Conservation (phyloP, 371 early-diverging fungal genomes). For the Parasitella parasitica region DNA sequence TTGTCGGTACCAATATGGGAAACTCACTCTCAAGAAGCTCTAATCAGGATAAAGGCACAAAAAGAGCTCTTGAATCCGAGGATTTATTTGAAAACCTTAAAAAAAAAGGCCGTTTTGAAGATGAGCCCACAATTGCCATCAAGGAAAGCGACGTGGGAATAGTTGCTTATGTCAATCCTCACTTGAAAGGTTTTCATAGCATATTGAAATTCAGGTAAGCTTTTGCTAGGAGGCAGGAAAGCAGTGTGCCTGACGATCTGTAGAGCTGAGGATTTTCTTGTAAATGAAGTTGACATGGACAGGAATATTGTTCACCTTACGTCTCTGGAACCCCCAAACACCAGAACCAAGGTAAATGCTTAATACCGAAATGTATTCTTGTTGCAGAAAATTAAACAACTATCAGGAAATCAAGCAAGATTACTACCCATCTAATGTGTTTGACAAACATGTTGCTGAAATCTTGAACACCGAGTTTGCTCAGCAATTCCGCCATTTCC, state of each 20-base stretch:
- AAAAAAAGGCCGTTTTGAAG: constrained; percentile 13
- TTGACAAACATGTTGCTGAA: constrained; percentile 27
- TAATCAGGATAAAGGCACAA: constrained; percentile 2
- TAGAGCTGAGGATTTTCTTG: constrained; percentile 82
- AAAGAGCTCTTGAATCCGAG: constrained; percentile 16
- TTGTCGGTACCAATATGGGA: constrained; percentile 15
- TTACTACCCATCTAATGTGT: constrained; percentile 9
- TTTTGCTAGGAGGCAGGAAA: too few relatives aligned
- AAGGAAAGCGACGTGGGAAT: constrained; percentile 80
- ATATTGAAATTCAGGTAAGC: constrained; percentile 76
- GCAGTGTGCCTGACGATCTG: neutral
- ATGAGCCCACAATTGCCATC: neutral
- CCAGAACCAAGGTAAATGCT: constrained; percentile 17
- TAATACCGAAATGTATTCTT: too few relatives aligned
- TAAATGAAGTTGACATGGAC: constrained; percentile 87
- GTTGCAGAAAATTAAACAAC: too few relatives aligned
- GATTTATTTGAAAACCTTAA: neutral
- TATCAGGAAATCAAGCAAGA: neutral
- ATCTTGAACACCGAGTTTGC: constrained; percentile 28
- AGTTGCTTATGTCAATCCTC: constrained; percentile 62
- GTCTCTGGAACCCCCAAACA: constrained; percentile 36
- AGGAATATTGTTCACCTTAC: constrained; percentile 73
- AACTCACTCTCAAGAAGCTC: constrained; percentile 24
- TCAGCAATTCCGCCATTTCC: constrained; percentile 24
- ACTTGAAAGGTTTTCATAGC: constrained; percentile 65